phyloP scores from a whole-genome alignment of 345 rosid genomes.

The Aegle marmelos region DNA sequence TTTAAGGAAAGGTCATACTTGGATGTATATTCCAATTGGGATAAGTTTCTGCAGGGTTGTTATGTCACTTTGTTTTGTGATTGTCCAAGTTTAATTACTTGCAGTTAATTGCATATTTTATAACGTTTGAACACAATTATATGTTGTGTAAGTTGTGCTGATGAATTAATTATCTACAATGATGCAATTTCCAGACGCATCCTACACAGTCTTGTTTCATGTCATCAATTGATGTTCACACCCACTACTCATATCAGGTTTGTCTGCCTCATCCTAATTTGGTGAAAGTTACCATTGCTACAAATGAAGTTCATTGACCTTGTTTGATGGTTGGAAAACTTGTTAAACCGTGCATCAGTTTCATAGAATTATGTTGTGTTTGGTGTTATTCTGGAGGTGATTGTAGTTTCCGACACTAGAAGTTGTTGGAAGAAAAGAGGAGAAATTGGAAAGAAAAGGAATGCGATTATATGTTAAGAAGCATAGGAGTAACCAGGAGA shows the following conservation, averaged over 20 bases:
- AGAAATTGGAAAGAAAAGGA: background rate
- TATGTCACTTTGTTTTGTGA: background rate
- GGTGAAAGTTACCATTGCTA: conserved; percentile 5
- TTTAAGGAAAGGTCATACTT: background rate
- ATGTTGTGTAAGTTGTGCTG: background rate
- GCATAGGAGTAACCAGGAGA: background rate
- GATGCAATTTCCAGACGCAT: conserved; percentile 70
- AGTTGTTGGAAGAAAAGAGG: background rate
- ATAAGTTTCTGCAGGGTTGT: conserved; percentile 8
- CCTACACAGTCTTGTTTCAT: conserved; percentile 99
- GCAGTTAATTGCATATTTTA: conserved; percentile 1
- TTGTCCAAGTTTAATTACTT: background rate
- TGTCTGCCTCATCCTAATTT: conserved; percentile 9
- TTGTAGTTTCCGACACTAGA: background rate
- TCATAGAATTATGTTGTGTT: background rate
- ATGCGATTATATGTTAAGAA: background rate
- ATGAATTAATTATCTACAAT: conserved; percentile 6
- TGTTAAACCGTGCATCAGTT: background rate
- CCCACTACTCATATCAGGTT: conserved; percentile 98
- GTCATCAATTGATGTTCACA: conserved; percentile 97
- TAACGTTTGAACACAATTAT: background rate
- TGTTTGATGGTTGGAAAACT: background rate
- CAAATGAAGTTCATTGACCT: background rate
- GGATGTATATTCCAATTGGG: background rate
- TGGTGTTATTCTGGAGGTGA: background rate